Percentiles rank a stretch among this genome's conserved stretches.
Evolutionary conservation across 2,329 filamentous ascomycete genomes (phyloP).

Genomic region (Aspergillus quadricinctus): DNA sequence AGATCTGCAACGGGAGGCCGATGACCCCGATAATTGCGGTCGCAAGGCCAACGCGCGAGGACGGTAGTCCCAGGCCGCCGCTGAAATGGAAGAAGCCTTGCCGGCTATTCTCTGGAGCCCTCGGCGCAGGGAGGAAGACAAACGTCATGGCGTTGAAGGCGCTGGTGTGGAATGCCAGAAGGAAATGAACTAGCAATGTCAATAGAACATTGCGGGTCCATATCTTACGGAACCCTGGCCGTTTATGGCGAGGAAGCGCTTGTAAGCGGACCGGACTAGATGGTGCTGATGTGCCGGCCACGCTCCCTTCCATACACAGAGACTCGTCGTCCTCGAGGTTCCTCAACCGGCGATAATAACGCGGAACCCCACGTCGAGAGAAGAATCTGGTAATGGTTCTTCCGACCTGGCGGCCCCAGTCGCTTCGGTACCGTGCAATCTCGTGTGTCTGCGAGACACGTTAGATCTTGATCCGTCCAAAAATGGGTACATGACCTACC

Average conservation of each 20-base stretch:
- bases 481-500: slow-evolving; percentile 30
- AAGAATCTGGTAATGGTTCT: slow-evolving; percentile 28
- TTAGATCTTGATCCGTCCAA: not conserved
- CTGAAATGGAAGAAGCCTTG: slow-evolving; percentile 54
- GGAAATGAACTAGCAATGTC: slow-evolving; percentile 59
- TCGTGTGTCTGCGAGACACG: slow-evolving; percentile 30
- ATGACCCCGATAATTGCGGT: slow-evolving; percentile 73
- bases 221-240: slow-evolving; percentile 46
- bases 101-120: slow-evolving; percentile 44
- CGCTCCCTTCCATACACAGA: slow-evolving; percentile 29
- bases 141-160: slow-evolving; percentile 75
- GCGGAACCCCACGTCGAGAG: slow-evolving; percentile 18
- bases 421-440: slow-evolving; percentile 33
- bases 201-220: slow-evolving; percentile 53
- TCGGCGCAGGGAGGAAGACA: slow-evolving; percentile 70
- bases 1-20: slow-evolving; percentile 68
- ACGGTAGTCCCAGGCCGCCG: slow-evolving; percentile 70
- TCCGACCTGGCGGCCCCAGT: slow-evolving; percentile 40
- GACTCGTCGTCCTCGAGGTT: slow-evolving; percentile 26
- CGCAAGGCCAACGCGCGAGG: slow-evolving; percentile 67
- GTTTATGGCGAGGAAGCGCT: slow-evolving; percentile 35
- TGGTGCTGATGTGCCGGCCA: slow-evolving; percentile 21
- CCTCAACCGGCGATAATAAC: slow-evolving; percentile 34
- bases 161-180: slow-evolving; percentile 69
- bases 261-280: slow-evolving; percentile 22